phyloP scores from a whole-genome alignment of 1,139 yeast genomes.

The Debaryomycetaceae sp. region DNA sequence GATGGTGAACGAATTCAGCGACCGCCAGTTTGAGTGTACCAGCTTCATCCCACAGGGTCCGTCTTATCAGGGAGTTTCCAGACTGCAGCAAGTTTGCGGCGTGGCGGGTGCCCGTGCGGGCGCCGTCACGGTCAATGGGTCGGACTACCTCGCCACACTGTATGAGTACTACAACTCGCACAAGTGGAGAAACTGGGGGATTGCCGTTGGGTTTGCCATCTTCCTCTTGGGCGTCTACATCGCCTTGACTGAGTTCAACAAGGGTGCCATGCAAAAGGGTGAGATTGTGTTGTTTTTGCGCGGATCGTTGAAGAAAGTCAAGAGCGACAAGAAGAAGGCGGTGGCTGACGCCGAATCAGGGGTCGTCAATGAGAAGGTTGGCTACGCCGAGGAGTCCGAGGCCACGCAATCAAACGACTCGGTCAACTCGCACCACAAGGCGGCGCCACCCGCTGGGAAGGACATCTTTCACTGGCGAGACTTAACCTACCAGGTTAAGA shows the following conservation, averaged over 20 bases:
- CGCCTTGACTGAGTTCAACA: slow-evolving; percentile 57
- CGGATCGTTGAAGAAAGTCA: slow-evolving; percentile 22
- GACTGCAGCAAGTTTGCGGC: slow-evolving; percentile 48
- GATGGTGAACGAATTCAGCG: slow-evolving; percentile 53
- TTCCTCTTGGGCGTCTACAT: slow-evolving; percentile 57
- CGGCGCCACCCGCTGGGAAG: slow-evolving; percentile 12
- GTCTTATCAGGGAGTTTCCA: slow-evolving; percentile 23
- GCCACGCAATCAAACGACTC: slow-evolving; percentile 3
- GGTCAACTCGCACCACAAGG: slow-evolving; percentile 7
- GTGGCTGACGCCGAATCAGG: slow-evolving; percentile 8
- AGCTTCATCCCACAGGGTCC: slow-evolving; percentile 46
- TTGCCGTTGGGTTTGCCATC: slow-evolving; percentile 50
- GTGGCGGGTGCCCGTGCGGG: slow-evolving; percentile 51
- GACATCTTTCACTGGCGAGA: slow-evolving; percentile 38
- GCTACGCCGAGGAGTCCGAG: slow-evolving; percentile 6
- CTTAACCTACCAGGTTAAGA: slow-evolving; percentile 33
- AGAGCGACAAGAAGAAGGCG: slow-evolving; percentile 17
- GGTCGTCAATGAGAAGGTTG: slow-evolving; percentile 6
- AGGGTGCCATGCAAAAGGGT: slow-evolving; percentile 79
- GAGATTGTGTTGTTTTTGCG: slow-evolving; percentile 68
- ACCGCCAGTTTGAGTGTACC: slow-evolving; percentile 45
- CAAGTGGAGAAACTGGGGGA: slow-evolving; percentile 84
- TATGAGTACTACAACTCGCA: slow-evolving; percentile 52
- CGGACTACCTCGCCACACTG: slow-evolving; percentile 21
- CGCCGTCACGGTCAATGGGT: slow-evolving; percentile 23